Conservation (phyloP, 2,329 filamentous ascomycete species). For the Colletotrichum truncatum region DNA sequence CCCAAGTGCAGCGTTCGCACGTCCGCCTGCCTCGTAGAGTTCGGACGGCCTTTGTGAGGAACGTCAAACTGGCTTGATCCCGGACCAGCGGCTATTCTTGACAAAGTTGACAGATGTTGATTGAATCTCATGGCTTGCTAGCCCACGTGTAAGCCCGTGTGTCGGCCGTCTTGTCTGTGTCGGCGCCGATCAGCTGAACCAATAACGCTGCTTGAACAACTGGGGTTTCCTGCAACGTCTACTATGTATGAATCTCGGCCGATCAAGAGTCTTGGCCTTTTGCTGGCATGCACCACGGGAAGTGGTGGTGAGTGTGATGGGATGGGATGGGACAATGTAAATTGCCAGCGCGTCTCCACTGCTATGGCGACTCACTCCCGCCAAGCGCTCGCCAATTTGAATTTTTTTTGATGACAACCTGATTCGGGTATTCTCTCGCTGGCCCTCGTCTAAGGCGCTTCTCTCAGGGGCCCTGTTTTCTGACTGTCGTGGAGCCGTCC, state of each 20-base stretch:
- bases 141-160: not conserved
- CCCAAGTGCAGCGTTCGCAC: not conserved
- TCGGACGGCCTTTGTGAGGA: constrained; percentile 7
- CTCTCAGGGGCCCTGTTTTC: not conserved
- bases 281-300: not conserved
- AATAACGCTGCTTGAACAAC: not conserved
- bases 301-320: not conserved
- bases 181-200: constrained; percentile 1
- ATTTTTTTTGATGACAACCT: constrained; percentile 11
- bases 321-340: not conserved
- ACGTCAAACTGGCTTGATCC: not conserved
- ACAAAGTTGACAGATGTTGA: constrained; percentile 2
- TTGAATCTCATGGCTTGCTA: not conserved
- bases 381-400: constrained; percentile 20
- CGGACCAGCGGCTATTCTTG: constrained; percentile 11
- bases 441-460: not conserved
- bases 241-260: not conserved
- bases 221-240: not conserved
- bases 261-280: not conserved
- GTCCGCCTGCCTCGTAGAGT: not conserved
- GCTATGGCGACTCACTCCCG: not conserved
- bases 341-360: not conserved
- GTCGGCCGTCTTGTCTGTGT: not conserved
- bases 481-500: not conserved
- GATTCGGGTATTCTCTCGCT: not conserved